A percentile compares a stretch with the other conserved stretches of the same genome.
phyloP scores from a whole-genome alignment of 129 eudicot genomes.

The Flaveria robusta region DNA sequence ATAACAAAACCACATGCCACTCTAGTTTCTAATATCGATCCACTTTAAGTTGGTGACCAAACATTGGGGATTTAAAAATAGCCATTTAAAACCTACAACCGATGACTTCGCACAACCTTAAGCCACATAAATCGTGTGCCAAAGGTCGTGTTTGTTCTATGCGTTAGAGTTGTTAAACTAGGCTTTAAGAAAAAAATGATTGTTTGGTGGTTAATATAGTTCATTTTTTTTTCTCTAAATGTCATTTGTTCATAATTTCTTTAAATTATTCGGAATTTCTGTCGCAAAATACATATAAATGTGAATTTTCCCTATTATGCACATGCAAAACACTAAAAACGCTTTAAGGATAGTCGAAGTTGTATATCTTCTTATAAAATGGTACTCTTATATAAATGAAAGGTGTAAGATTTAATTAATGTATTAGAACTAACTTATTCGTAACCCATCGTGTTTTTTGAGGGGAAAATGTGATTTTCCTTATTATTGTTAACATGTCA shows the following conservation, averaged over 20 bases:
- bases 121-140: conserved; percentile 3
- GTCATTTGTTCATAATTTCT: too few species aligned
- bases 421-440: not conserved
- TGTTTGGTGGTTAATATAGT: not conserved
- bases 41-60: conserved; percentile 6
- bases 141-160: not conserved
- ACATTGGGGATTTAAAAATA: not conserved
- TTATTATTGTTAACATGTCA: too few species aligned
- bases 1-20: not conserved
- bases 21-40: not conserved
- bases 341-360: not conserved
- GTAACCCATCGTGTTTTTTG: not conserved
- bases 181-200: not conserved
- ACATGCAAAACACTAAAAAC: not conserved
- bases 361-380: not conserved
- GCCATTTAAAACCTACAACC: conserved; percentile 3
- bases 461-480: too few species aligned
- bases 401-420: not conserved
- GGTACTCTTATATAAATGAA: not conserved
- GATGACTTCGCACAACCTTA: conserved; percentile 3
- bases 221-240: too few species aligned
- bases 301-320: too few species aligned
- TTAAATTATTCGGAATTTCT: too few species aligned
- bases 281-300: too few species aligned
- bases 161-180: not conserved